Evolutionary conservation across 2,329 filamentous ascomycete species (phyloP).

Genomic region (Pseudocercospora fuligena): DNA sequence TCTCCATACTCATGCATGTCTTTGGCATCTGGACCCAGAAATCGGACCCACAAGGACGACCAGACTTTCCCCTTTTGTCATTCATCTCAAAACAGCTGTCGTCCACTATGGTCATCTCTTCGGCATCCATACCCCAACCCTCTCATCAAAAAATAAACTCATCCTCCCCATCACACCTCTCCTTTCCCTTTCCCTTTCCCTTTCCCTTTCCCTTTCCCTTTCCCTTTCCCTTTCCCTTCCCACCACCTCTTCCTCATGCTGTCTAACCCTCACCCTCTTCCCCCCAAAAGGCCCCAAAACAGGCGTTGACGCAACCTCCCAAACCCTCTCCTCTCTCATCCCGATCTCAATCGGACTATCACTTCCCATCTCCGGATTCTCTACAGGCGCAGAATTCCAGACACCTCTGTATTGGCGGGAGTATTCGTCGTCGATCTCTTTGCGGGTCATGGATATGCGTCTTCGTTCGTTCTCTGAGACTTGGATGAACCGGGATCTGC

Average conservation of each 20-base stretch:
- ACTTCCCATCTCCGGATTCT: conserved; percentile 37
- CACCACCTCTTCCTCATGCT: conserved; percentile 11
- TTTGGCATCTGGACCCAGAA: no score
- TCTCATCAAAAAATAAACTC: conserved; percentile 38
- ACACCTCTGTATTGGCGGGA: conserved; percentile 32
- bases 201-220: conserved; percentile 5
- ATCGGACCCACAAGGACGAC: no score
- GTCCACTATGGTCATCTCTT: conserved; percentile 20
- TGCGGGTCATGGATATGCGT: conserved; percentile 34
- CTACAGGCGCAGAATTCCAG: conserved; percentile 25
- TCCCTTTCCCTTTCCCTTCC: conserved; percentile 3
- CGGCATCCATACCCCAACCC: conserved; percentile 33
- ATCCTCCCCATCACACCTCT: conserved; percentile 9
- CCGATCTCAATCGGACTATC: conserved; percentile 35
- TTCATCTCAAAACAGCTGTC: no score
- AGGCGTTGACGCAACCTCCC: conserved; percentile 26
- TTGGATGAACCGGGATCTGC: conserved; percentile 27
- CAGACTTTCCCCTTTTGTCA: no score
- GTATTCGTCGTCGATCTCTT: conserved; percentile 35
- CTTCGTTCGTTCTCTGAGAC: conserved; percentile 11
- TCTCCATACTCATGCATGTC: no score
- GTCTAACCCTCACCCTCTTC: conserved; percentile 7
- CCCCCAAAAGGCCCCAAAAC: background rate
- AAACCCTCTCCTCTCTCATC: conserved; percentile 26
- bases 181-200: conserved; percentile 18